phyloP scores from a whole-genome alignment of 345 rosid species.

The Alliaria petiolata region DNA sequence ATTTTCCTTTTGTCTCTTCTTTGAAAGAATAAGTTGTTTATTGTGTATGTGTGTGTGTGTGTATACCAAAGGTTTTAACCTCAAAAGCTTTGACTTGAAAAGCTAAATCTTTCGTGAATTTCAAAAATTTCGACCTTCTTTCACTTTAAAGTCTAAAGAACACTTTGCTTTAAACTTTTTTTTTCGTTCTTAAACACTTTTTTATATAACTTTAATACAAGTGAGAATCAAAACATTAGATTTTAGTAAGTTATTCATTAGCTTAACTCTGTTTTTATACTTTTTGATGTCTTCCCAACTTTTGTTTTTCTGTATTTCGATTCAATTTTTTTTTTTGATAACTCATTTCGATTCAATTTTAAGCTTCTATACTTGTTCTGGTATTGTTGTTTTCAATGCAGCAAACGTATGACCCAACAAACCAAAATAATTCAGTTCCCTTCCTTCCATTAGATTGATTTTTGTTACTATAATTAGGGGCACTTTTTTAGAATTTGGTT shows the following conservation, averaged over 20 bases:
- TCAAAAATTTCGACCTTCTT: conserved; percentile 25
- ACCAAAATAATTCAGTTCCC: no score
- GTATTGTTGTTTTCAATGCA: no score
- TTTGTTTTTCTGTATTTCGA: not conserved
- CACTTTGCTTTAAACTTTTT: not conserved
- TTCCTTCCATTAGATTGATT: no score
- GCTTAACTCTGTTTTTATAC: not conserved
- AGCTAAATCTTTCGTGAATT: conserved; percentile 16
- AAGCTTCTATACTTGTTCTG: no score
- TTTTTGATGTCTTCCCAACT: not conserved
- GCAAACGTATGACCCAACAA: no score
- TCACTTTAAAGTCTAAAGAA: conserved; percentile 30
- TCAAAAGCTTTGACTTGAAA: conserved; percentile 56
- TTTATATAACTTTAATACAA: not conserved
- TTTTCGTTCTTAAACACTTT: not conserved
- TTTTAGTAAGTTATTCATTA: not conserved
- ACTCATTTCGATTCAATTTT: no score
- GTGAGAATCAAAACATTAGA: not conserved
- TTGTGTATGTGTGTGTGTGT: not conserved
- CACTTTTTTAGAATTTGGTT: no score
- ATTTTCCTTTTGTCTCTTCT: conserved; percentile 26
- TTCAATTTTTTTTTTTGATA: no score
- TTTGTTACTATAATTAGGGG: no score
- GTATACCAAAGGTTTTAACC: conserved; percentile 11
- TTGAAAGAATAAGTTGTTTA: conserved; percentile 9